These are phyloP conservation scores for Umbelopsis isabellina DNA, from an alignment of 192 early-diverging fungal genomes.

Conservation along the genomic window DNA sequence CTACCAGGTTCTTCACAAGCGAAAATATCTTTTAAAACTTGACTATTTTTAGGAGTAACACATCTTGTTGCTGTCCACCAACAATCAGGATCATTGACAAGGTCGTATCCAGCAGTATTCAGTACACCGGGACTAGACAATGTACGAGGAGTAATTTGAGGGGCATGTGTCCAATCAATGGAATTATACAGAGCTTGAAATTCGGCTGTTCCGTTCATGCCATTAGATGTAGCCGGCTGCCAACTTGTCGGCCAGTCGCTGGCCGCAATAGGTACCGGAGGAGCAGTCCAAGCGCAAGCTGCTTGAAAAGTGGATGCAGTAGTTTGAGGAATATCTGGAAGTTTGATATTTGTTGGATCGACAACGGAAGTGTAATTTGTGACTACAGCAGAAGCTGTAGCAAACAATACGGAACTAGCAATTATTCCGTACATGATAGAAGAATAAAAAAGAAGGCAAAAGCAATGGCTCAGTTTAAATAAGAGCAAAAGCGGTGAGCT, in stretches of 20 bases:
- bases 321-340: constrained; percentile 35
- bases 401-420: constrained; percentile 5
- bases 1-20: constrained; percentile 33
- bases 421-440: constrained; percentile 9
- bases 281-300: constrained; percentile 28
- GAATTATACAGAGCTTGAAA: constrained; percentile 45
- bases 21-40: constrained; percentile 36
- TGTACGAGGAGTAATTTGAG: constrained; percentile 38
- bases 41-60: constrained; percentile 22
- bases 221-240: constrained; percentile 38
- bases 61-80: constrained; percentile 44
- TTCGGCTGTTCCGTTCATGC: constrained; percentile 42
- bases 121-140: constrained; percentile 25
- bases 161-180: constrained; percentile 44
- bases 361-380: constrained; percentile 23
- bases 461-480: background rate
- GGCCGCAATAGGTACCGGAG: constrained; percentile 23
- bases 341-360: constrained; percentile 33
- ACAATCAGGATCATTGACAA: constrained; percentile 31
- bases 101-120: constrained; percentile 27
- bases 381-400: constrained; percentile 9
- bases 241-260: constrained; percentile 37
- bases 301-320: constrained; percentile 33
- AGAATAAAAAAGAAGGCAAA: background rate
- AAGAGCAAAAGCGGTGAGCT: no score